phyloP scores from a whole-genome alignment of 192 early-diverging fungal species.

The Coemansia sp. region DNA sequence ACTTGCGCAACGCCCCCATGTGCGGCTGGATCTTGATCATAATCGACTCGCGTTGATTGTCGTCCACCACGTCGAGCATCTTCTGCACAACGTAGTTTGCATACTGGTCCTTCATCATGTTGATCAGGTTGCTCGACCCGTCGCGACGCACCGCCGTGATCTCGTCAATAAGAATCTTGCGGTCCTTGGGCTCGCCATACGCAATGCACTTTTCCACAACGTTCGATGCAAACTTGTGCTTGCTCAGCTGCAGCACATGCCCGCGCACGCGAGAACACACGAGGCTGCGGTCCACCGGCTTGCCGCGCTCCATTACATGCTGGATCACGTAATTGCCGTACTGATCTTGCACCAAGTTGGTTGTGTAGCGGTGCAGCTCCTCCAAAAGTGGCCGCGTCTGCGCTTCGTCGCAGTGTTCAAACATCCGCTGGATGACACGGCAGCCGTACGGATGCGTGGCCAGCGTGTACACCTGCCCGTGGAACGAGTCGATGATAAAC shows the following conservation, averaged over 20 bases:
- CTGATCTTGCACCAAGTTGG: conserved; percentile 94
- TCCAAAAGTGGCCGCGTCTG: conserved; percentile 84
- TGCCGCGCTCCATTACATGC: conserved; percentile 94
- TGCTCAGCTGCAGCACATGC: conserved; percentile 87
- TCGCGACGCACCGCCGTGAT: conserved; percentile 82
- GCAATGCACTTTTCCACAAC: conserved; percentile 99
- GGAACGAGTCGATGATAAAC: conserved; percentile 97
- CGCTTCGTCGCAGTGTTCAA: conserved; percentile 95
- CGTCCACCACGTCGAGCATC: conserved; percentile 97
- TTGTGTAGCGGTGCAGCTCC: conserved; percentile 90
- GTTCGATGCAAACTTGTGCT: conserved; percentile 99
- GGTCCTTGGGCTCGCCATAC: conserved; percentile 83
- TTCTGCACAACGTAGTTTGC: conserved; percentile 99
- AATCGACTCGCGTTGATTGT: conserved; percentile 83
- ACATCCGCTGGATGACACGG: conserved; percentile 98
- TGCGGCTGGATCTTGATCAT: conserved; percentile 92
- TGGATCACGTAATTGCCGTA: conserved; percentile 99
- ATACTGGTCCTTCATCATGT: conserved; percentile 99
- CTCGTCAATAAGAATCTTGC: conserved; percentile 89
- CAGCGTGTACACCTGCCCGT: conserved; percentile 91
- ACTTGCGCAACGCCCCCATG: conserved; percentile 88
- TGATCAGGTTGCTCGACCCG: conserved; percentile 71
- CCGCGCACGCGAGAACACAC: conserved; percentile 90
- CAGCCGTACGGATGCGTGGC: conserved; percentile 99
- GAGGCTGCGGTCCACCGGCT: conserved; percentile 79